These are phyloP conservation scores for Pseudocercospora ulei DNA, from an alignment of 2,329 filamentous ascomycete species.

Conservation along the genomic window DNA sequence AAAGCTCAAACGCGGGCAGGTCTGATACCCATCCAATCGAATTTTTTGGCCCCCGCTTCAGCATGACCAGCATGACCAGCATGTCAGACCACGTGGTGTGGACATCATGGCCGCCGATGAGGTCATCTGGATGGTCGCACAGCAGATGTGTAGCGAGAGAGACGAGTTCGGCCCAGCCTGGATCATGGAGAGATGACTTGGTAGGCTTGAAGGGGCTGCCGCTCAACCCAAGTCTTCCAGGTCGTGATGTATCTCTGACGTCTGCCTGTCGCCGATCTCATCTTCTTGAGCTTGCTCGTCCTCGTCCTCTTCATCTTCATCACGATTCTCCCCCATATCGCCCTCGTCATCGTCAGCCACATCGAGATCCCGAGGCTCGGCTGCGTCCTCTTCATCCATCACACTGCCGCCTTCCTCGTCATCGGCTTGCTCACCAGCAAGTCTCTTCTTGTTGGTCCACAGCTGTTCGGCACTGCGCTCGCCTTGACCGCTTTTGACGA, in stretches of 20 bases:
- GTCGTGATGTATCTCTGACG: not conserved
- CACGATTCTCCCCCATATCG: slow-evolving; percentile 8
- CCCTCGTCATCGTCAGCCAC: slow-evolving; percentile 11
- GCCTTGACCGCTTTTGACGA: slow-evolving; percentile 13
- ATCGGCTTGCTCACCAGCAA: slow-evolving; percentile 14
- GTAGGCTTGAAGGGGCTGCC: slow-evolving; percentile 2
- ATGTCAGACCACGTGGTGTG: too few relatives aligned
- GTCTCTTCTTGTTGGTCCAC: slow-evolving; percentile 15
- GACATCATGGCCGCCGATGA: too few relatives aligned
- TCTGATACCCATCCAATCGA: too few relatives aligned
- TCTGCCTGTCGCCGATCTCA: not conserved
- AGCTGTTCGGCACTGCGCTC: slow-evolving; percentile 1
- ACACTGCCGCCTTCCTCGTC: slow-evolving; percentile 15
- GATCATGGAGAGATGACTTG: too few relatives aligned
- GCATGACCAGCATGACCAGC: too few relatives aligned
- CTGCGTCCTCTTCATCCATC: slow-evolving; percentile 13
- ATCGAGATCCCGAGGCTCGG: slow-evolving; percentile 11
- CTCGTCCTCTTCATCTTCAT: not conserved
- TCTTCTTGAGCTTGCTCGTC: not conserved
- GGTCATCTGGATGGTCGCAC: too few relatives aligned
- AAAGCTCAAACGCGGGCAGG: too few relatives aligned
- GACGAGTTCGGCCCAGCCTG: not conserved
- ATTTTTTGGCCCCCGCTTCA: too few relatives aligned
- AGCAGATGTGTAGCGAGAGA: slow-evolving; percentile 4
- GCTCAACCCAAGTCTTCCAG: slow-evolving; percentile 1